Evolutionary conservation across 495 filamentous ascomycete species (phyloP).

Genomic region (Penicillium coffeae): DNA sequence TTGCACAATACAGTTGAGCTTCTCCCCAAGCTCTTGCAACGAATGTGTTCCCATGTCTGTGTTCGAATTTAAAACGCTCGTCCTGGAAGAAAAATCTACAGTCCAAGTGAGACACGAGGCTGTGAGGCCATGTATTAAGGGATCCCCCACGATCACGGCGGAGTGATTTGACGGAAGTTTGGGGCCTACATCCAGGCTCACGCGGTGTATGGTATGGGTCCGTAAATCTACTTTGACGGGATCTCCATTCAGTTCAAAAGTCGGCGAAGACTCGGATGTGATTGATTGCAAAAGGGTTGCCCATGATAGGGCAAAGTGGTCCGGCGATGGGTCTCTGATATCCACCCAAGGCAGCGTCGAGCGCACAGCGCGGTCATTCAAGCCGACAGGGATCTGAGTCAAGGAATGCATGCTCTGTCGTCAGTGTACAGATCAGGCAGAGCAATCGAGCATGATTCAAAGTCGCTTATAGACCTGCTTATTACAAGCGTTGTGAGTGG

Average conservation of each 20-base stretch:
- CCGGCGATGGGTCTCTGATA: constrained; percentile 12
- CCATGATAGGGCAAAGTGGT: constrained; percentile 36
- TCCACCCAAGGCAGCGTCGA: constrained; percentile 19
- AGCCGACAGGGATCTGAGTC: constrained; percentile 19
- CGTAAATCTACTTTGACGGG: constrained; percentile 33
- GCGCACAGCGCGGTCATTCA: constrained; percentile 11
- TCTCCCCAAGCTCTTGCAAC: constrained; percentile 24
- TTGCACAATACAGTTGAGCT: constrained; percentile 20
- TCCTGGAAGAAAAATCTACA: constrained; percentile 17
- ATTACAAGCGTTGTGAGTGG: constrained; percentile 22
- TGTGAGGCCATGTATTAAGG: not conserved
- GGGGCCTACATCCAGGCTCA: constrained; percentile 11
- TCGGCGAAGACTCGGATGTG: constrained; percentile 27
- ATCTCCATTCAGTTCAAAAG: constrained; percentile 31
- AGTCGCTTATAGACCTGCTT: constrained; percentile 20
- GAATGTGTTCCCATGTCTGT: constrained; percentile 18
- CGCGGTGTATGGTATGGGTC: constrained; percentile 17
- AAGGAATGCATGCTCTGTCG: constrained; percentile 15
- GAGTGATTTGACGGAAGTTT: constrained; percentile 15
- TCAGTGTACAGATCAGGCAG: not conserved
- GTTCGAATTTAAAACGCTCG: constrained; percentile 21
- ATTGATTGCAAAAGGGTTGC: constrained; percentile 36
- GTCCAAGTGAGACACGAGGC: constrained; percentile 14
- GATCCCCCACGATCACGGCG: constrained; percentile 15
- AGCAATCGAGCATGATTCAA: constrained; percentile 12